Evolutionary conservation across 164 flowering plant genomes (phyloP).

Genomic region (Chloranthus sessilifolius): DNA sequence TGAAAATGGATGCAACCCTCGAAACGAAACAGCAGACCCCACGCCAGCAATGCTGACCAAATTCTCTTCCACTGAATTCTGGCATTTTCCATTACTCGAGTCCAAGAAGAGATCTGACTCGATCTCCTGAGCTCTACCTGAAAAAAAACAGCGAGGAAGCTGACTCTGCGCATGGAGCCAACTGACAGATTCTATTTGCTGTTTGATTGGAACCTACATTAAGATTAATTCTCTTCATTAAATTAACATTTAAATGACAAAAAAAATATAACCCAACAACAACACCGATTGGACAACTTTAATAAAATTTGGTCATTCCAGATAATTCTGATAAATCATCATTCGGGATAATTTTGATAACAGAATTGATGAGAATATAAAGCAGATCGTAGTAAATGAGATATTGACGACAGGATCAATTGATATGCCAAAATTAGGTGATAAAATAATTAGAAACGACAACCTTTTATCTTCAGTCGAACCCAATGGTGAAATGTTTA

Average conservation of each 20-base stretch:
- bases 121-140: slow-evolving; percentile 38
- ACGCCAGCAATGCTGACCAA: slow-evolving; percentile 80
- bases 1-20: slow-evolving; percentile 50
- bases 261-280: too few relatives aligned
- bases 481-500: too few relatives aligned
- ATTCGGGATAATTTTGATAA: neutral
- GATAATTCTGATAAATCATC: neutral
- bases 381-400: too few relatives aligned
- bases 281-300: neutral
- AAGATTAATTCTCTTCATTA: neutral
- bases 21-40: slow-evolving; percentile 86
- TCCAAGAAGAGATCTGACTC: slow-evolving; percentile 12
- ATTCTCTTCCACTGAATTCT: slow-evolving; percentile 10
- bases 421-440: too few relatives aligned
- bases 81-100: slow-evolving; percentile 19
- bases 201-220: slow-evolving; percentile 68
- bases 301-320: neutral
- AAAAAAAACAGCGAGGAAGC: slow-evolving; percentile 78
- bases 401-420: too few relatives aligned
- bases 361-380: neutral
- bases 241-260: neutral
- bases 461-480: too few relatives aligned
- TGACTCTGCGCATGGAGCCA: slow-evolving; percentile 73
- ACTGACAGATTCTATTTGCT: slow-evolving; percentile 61
- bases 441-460: too few relatives aligned